These are phyloP conservation scores for Leptographium procerum DNA, from an alignment of 2,329 filamentous ascomycete genomes.

Conservation along the genomic window DNA sequence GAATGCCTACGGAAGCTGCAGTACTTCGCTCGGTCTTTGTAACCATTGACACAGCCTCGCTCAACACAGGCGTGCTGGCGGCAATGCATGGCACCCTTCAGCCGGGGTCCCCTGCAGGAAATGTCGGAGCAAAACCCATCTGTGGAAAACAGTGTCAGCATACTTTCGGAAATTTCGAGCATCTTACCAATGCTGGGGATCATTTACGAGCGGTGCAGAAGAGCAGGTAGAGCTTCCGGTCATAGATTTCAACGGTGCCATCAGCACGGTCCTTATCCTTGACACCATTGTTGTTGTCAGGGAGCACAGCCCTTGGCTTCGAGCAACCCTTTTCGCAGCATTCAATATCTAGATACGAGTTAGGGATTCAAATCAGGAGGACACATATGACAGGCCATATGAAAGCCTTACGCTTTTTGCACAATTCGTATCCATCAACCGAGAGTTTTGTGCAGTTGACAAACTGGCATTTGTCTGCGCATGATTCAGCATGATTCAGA, in stretches of 20 bases:
- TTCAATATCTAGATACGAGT: constrained; percentile 3
- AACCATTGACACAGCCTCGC: constrained; percentile 3
- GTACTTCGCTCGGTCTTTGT: background rate
- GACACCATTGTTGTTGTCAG: background rate
- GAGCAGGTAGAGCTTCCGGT: constrained; percentile 2
- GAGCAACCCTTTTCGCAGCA: constrained; percentile 3
- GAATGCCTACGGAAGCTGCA: constrained; percentile 4
- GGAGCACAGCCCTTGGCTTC: background rate
- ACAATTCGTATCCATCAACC: constrained; percentile 1
- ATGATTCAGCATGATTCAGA: background rate
- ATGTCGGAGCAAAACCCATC: background rate
- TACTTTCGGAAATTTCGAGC: background rate
- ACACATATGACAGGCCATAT: no score
- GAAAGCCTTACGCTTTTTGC: constrained; percentile 7
- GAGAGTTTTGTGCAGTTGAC: background rate
- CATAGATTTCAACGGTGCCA: constrained; percentile 6
- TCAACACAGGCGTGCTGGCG: constrained; percentile 10
- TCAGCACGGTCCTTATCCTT: constrained; percentile 1
- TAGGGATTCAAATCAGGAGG: background rate
- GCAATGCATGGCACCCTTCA: constrained; percentile 4
- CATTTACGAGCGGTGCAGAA: constrained; percentile 7
- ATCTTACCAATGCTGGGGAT: background rate
- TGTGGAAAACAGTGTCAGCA: background rate
- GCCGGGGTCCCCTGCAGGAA: constrained; percentile 2
- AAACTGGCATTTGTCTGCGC: constrained; percentile 5